These are phyloP conservation scores for Pyrrhoderma noxium DNA, from an alignment of 1,284 basidiomycete genomes.

Conservation along the genomic window DNA sequence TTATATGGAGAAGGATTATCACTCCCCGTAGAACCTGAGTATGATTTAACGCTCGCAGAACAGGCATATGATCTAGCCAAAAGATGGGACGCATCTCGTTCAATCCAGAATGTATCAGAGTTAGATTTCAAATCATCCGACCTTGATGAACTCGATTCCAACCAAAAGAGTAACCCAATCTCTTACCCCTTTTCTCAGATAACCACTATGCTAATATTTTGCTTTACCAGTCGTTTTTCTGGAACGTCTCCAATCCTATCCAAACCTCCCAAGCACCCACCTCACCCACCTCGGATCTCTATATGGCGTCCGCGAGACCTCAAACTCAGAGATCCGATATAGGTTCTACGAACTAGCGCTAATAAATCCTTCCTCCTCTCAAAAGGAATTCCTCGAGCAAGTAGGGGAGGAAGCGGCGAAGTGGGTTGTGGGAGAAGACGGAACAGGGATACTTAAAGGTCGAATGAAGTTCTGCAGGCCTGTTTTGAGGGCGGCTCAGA, in stretches of 20 bases:
- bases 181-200: slow-evolving; percentile 20
- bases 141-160: slow-evolving; percentile 53
- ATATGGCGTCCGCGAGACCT: slow-evolving; percentile 46
- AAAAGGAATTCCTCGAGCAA: slow-evolving; percentile 36
- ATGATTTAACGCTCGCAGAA: slow-evolving; percentile 76
- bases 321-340: slow-evolving; percentile 65
- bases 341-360: slow-evolving; percentile 62
- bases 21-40: slow-evolving; percentile 77
- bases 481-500: slow-evolving; percentile 45
- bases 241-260: slow-evolving; percentile 54
- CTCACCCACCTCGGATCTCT: slow-evolving; percentile 46
- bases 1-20: slow-evolving; percentile 75
- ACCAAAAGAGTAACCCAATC: slow-evolving; percentile 45
- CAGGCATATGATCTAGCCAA: slow-evolving; percentile 66
- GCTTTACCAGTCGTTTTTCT: slow-evolving; percentile 68
- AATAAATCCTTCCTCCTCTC: slow-evolving; percentile 44
- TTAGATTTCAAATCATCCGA: slow-evolving; percentile 48
- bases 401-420: slow-evolving; percentile 51
- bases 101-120: slow-evolving; percentile 35
- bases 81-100: slow-evolving; percentile 72
- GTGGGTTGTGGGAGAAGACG: slow-evolving; percentile 65
- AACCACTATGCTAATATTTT: slow-evolving; percentile 3
- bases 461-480: slow-evolving; percentile 82
- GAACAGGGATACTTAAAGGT: slow-evolving; percentile 54
- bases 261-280: slow-evolving; percentile 45